Evolutionary conservation across 2,329 filamentous ascomycete species (phyloP).

Genomic region (Botrytis sinoallii): DNA sequence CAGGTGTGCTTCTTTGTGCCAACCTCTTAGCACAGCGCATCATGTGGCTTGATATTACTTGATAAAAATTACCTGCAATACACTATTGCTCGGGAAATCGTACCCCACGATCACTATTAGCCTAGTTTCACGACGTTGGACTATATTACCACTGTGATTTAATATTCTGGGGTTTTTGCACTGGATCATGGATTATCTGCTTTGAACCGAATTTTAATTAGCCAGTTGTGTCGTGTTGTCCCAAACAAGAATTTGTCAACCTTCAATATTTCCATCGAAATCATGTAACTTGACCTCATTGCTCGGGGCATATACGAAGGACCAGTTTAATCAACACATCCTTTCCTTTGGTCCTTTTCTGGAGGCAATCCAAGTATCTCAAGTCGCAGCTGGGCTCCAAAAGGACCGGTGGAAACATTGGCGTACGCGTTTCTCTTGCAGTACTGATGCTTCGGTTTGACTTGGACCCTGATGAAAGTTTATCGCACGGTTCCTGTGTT

Average conservation of each 20-base stretch:
- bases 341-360: neutral
- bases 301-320: neutral
- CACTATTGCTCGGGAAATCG: neutral
- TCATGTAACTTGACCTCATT: neutral
- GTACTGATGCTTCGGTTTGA: neutral
- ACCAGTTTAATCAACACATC: too few species aligned
- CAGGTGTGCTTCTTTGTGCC: neutral
- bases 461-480: neutral
- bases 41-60: conserved; percentile 14
- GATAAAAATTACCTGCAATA: neutral
- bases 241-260: neutral
- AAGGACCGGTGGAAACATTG: neutral
- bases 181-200: neutral
- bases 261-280: neutral
- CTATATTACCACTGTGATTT: neutral
- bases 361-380: neutral
- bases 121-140: conserved; percentile 6
- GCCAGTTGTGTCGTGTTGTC: neutral
- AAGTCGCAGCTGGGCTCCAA: neutral
- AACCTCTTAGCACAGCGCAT: neutral
- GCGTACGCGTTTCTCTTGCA: neutral
- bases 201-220: neutral
- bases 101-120: conserved; percentile 1
- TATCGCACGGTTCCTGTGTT: neutral
- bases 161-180: neutral